These are phyloP conservation scores for Lachancea kluyveri DNA, from an alignment of 805 yeast species.

Conservation along the genomic window DNA sequence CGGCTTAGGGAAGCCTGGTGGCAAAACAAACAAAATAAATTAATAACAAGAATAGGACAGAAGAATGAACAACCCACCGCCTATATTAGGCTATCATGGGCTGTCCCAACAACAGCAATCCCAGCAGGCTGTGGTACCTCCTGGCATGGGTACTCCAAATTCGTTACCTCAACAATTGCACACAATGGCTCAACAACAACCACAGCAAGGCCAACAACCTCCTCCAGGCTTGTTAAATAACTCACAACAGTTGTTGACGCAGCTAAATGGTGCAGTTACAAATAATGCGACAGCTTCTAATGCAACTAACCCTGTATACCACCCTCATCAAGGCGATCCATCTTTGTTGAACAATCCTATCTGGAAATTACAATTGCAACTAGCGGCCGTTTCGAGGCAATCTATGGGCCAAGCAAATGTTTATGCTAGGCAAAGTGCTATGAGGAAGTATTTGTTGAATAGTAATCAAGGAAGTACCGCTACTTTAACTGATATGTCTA, in stretches of 20 bases:
- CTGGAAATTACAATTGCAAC: conserved; percentile 32
- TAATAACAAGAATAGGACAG: no score
- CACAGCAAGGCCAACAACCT: conserved; percentile 16
- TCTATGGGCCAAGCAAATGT: conserved; percentile 32
- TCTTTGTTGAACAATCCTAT: conserved; percentile 27
- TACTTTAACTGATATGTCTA: conserved; percentile 14
- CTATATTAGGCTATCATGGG: conserved; percentile 8
- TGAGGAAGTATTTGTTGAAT: conserved; percentile 28
- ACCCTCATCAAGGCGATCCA: conserved; percentile 31
- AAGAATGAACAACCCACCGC: conserved; percentile 8
- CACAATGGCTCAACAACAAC: conserved; percentile 11
- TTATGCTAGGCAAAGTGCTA: conserved; percentile 34
- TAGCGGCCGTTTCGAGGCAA: conserved; percentile 29
- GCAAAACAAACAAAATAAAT: no score
- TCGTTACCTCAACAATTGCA: conserved; percentile 8
- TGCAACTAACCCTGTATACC: conserved; percentile 29
- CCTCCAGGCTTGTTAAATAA: conserved; percentile 6
- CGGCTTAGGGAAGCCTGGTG: no score
- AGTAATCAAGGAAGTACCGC: conserved; percentile 18
- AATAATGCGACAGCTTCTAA: conserved; percentile 8
- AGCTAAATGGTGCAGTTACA: not conserved
- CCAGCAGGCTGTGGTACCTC: conserved; percentile 6
- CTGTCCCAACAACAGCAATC: conserved; percentile 8
- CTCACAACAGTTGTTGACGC: not conserved
- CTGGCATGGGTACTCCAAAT: conserved; percentile 10